Conservation (phyloP, 495 filamentous ascomycete species). For the Lophiostoma macrostomum region DNA sequence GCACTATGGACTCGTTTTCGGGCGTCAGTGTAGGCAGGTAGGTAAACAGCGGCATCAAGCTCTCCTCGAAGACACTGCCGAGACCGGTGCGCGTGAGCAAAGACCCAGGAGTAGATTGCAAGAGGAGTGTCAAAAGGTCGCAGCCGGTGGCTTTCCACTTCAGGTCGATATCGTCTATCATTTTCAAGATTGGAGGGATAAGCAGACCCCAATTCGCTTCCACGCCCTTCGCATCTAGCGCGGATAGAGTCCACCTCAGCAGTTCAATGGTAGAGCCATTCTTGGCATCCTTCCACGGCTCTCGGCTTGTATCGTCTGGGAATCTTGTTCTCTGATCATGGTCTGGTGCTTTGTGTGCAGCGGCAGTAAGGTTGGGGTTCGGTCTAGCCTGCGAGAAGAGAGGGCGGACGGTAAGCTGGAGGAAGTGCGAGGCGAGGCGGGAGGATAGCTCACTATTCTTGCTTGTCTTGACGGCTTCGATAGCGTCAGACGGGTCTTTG, state of each 20-base stretch:
- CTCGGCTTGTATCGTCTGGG: conserved; percentile 1
- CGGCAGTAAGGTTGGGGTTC: conserved; percentile 40
- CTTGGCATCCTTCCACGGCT: conserved; percentile 69
- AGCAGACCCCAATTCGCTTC: conserved; percentile 68
- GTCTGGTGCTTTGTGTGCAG: conserved; percentile 6
- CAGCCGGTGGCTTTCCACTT: conserved; percentile 60
- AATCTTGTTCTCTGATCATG: conserved; percentile 20
- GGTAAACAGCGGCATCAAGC: conserved; percentile 67
- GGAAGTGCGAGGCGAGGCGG: conserved; percentile 40
- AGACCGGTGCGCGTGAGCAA: conserved; percentile 72
- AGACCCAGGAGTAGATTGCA: conserved; percentile 48
- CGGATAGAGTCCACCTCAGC: conserved; percentile 61
- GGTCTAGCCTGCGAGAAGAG: conserved; percentile 34
- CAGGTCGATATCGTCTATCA: conserved; percentile 68
- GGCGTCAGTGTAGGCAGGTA: conserved; percentile 79
- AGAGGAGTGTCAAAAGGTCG: conserved; percentile 55
- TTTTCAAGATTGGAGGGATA: conserved; percentile 75
- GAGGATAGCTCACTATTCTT: conserved; percentile 42
- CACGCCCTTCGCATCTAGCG: conserved; percentile 41
- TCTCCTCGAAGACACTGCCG: conserved; percentile 72
- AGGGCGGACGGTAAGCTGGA: conserved; percentile 45
- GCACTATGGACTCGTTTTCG: conserved; percentile 60
- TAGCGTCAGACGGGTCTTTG: conserved; percentile 56
- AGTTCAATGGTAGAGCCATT: conserved; percentile 60
- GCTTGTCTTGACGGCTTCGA: conserved; percentile 50